Conservation (phyloP, 495 filamentous ascomycete species). For the Talaromyces liani region DNA sequence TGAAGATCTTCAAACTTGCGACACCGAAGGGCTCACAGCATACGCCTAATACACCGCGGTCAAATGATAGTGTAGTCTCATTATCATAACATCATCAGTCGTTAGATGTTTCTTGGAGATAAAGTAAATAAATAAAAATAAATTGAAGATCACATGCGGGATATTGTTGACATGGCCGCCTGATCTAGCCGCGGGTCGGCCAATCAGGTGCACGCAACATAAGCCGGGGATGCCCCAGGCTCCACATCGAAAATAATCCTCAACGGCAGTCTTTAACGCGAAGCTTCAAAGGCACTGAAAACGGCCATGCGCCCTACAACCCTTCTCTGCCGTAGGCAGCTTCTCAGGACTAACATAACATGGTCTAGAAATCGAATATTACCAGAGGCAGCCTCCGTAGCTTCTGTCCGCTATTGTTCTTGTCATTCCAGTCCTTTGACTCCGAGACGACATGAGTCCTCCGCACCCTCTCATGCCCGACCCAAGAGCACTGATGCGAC, state of each 20-base stretch:
- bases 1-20: background rate
- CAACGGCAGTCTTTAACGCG: background rate
- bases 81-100: background rate
- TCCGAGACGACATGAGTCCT: background rate
- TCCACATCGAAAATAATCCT: background rate
- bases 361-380: background rate
- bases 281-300: background rate
- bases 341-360: background rate
- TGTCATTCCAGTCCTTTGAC: background rate
- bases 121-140: background rate
- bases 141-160: conserved; percentile 6
- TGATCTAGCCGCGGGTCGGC: background rate
- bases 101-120: background rate
- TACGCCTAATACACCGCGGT: background rate
- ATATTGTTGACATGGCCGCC: conserved; percentile 1
- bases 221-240: background rate
- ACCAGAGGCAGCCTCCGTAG: background rate
- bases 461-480: background rate
- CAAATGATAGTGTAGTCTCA: background rate
- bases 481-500: background rate
- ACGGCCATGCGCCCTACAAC: conserved; percentile 3
- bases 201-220: background rate
- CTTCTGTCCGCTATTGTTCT: conserved; percentile 1
- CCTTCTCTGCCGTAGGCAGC: conserved; percentile 4
- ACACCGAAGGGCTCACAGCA: background rate